These are phyloP conservation scores for Monosporozyma servazzii DNA, from an alignment of 805 yeast genomes.

Conservation along the genomic window DNA sequence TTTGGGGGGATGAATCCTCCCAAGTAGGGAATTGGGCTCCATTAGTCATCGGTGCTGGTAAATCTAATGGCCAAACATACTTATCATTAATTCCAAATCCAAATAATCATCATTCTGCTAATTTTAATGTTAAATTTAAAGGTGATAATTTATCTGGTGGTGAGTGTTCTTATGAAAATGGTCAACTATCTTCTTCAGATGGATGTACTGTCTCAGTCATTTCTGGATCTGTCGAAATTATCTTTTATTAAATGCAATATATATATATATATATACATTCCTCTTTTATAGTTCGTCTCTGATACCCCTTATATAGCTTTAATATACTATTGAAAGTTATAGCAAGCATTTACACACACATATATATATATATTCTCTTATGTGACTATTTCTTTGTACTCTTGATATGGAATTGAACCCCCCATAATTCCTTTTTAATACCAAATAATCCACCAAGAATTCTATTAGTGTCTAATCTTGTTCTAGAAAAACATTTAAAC, in stretches of 20 bases:
- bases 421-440: slow-evolving; percentile 27
- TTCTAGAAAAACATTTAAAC: slow-evolving; percentile 33
- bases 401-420: slow-evolving; percentile 31
- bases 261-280: background rate
- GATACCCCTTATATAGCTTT: background rate
- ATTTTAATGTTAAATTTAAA: slow-evolving; percentile 70
- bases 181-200: slow-evolving; percentile 56
- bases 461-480: slow-evolving; percentile 22
- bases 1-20: slow-evolving; percentile 79
- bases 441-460: slow-evolving; percentile 27
- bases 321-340: background rate
- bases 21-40: slow-evolving; percentile 98
- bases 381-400: background rate
- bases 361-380: background rate
- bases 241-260: slow-evolving; percentile 34
- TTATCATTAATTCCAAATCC: slow-evolving; percentile 93
- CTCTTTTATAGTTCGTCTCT: background rate
- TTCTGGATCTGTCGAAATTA: slow-evolving; percentile 52
- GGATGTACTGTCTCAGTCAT: slow-evolving; percentile 72
- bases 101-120: slow-evolving; percentile 61
- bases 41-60: slow-evolving; percentile 87
- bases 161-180: slow-evolving; percentile 71
- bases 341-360: background rate
- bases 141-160: slow-evolving; percentile 68
- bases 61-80: slow-evolving; percentile 61